Conservation (phyloP, 73 alveolate species). For the Tetrahymena malaccensis region DNA sequence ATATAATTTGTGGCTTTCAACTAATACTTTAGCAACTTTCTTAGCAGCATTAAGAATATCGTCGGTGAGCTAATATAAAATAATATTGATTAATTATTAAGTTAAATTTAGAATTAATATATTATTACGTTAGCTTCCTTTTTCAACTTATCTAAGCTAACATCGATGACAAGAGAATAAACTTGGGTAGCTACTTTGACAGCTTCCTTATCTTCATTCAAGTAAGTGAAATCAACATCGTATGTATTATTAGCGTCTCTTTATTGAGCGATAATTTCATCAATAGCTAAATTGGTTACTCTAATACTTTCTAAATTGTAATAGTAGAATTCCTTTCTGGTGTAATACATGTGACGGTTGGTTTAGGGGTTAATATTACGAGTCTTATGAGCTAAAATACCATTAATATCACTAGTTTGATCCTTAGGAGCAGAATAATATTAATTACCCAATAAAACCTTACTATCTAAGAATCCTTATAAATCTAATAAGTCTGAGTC, state of each 20-base stretch:
- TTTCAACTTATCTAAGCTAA: neutral
- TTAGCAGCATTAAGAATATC: neutral
- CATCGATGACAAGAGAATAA: neutral
- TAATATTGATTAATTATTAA: neutral
- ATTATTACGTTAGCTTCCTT: neutral
- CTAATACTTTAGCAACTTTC: neutral
- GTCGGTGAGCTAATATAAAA: neutral
- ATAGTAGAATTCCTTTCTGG: neutral
- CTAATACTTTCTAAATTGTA: neutral
- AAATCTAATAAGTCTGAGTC: neutral
- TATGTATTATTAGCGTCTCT: neutral
- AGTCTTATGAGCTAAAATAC: too few relatives aligned
- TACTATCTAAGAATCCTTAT: neutral
- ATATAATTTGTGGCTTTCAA: neutral
- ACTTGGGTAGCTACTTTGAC: neutral
- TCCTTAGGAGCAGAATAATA: too few relatives aligned
- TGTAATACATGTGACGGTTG: too few relatives aligned
- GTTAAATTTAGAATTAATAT: neutral
- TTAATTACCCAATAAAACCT: too few relatives aligned
- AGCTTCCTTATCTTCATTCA: neutral
- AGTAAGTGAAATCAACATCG: neutral
- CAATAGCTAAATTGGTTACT: neutral
- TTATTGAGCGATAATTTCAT: neutral
- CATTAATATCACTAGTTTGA: too few relatives aligned
- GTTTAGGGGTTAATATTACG: too few relatives aligned